Percentiles rank a stretch among this genome's conserved stretches.
These are phyloP conservation scores for Gaeumannomyces tritici DNA, from an alignment of 2,329 filamentous ascomycete genomes.

Conservation along the genomic window DNA sequence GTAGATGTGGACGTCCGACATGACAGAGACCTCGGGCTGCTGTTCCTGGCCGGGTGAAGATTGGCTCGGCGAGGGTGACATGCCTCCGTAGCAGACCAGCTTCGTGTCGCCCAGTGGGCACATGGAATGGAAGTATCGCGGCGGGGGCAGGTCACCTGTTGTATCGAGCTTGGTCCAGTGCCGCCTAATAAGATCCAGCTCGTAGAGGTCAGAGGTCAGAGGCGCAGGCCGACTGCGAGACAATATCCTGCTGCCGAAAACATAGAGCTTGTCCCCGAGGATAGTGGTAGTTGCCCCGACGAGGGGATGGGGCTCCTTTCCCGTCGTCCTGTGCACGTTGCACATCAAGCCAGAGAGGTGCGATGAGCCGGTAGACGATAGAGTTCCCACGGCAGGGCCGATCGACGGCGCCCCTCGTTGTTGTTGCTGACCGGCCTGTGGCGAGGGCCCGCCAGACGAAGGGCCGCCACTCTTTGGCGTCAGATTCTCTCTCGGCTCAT, in stretches of 20 bases:
- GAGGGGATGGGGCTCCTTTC: constrained; percentile 79
- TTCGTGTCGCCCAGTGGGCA: constrained; percentile 91
- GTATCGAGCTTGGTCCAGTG: constrained; percentile 91
- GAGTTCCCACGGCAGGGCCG: constrained; percentile 27
- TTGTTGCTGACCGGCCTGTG: constrained; percentile 30
- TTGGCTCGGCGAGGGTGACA: constrained; percentile 67
- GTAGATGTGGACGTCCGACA: constrained; percentile 97
- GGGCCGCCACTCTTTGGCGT: constrained; percentile 44
- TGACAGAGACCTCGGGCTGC: constrained; percentile 83
- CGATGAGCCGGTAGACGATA: constrained; percentile 34
- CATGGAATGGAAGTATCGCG: constrained; percentile 94
- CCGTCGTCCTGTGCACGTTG: constrained; percentile 76
- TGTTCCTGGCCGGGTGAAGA: constrained; percentile 44
- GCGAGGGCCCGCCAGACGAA: constrained; percentile 47
- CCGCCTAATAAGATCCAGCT: constrained; percentile 79
- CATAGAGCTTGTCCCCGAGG: constrained; percentile 89
- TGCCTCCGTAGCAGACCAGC: constrained; percentile 94
- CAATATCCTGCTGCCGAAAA: constrained; percentile 85
- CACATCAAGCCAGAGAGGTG: constrained; percentile 60
- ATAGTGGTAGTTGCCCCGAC: constrained; percentile 95
- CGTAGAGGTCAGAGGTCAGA: constrained; percentile 84
- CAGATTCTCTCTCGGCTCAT: constrained; percentile 36
- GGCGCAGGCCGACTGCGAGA: constrained; percentile 72
- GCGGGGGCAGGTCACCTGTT: constrained; percentile 75
- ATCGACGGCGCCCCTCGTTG: constrained; percentile 23